Base-by-base conservation (phyloP, 768 basidiomycete species). In the Phlebiopsis gigantea region DNA sequence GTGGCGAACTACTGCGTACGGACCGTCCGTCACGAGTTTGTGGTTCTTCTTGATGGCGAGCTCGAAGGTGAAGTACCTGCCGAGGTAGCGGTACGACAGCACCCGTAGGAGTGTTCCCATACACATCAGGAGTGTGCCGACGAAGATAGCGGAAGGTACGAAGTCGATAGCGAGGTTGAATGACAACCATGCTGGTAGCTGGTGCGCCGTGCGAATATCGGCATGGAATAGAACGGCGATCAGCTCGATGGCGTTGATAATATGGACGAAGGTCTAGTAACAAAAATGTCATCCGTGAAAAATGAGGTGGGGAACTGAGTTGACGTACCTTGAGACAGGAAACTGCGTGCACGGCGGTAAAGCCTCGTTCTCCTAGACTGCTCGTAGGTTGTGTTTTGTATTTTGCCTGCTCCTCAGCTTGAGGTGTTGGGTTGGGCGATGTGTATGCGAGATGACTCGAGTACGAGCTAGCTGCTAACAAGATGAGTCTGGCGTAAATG, bases 1-100 rank as follows among this genome's bases (percentile, higher is more conserved):
- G 55, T 70, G 69, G 10, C 69, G 62, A 1, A 70, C 68, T 55
- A 65, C 17, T 21, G 61, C 39, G 62, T 70, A 70, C 29, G 68
- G 68, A 5, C 68, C 68, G 21, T 22, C 44, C 21, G 67, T 68
- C 21, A 68, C 56, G 25, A 70, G 63, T 44, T 53, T 57, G 51
- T 70, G 69, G 31, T 60, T 57, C 19, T 64, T 49, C 24, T 56
- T 56, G 17, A 70, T 49, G 29, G 66, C 57, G 21, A 70, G 53
- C 43, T 68, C 61, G 62, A 65, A 66, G 21, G 67, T 70, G 62
- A 68, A 70, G 57, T 60, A 45, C 12, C 57, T 55, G 10, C 66
- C 69, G 12, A 70, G 59, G 15, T 43, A 46, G 46, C 62, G 65
- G 55, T 63, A 68, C 58, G 66, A 65, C 5, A 46, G 47, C 3